Base-by-base conservation (phyloP, 495 filamentous ascomycete species). In the Paragyromitra xinjiangensis region DNA sequence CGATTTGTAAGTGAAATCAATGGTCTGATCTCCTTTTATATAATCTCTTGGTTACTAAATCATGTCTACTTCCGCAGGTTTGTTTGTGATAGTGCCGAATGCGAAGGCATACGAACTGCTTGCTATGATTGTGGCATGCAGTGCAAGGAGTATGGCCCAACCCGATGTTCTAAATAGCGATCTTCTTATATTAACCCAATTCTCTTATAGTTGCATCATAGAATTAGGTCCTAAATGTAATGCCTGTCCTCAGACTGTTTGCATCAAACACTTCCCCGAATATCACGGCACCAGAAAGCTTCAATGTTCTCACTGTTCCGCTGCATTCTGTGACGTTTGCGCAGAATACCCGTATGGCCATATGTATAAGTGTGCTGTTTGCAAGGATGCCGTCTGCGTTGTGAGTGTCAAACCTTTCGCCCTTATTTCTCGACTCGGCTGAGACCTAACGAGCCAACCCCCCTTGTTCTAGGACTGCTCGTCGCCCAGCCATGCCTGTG, bases 11-110 rank as follows among this genome's bases (percentile, higher is more conserved):
- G 64, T 50, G 14, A 7, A 66, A 24, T n/a, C 29, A 16, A 8
- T 16, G 9, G 39, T 14, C 9, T 9, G 6, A n/a, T 29, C 44
- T 4, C 1, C 14, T 12, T 22, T n/a, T 22, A 3, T 51, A 51
- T 6, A 8, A 39, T 6, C 56, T 37, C 29, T 16, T 2, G 5
- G 26, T 44, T 39, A 14, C 6, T 40, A 2, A 66, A 11, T 26
- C 26, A 26, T 56, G 12, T 24, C 14, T 12, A n/a, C 2, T 37
- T 66, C 16, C 14, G 14, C 8, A 66, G 45, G 14, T 51, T 66
- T 66, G 45, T 66, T 66, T 66, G 64, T 16, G 64, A 66, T 37
- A 39, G 44, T 6, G 4, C 6, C 16, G 64, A 66, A 29, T 66
- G 26, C 64, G 29, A 39, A 45, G 64, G 45, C 44, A 22, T 53